Conservation (phyloP, 345 rosid genomes). For the Moringa oleifera region DNA sequence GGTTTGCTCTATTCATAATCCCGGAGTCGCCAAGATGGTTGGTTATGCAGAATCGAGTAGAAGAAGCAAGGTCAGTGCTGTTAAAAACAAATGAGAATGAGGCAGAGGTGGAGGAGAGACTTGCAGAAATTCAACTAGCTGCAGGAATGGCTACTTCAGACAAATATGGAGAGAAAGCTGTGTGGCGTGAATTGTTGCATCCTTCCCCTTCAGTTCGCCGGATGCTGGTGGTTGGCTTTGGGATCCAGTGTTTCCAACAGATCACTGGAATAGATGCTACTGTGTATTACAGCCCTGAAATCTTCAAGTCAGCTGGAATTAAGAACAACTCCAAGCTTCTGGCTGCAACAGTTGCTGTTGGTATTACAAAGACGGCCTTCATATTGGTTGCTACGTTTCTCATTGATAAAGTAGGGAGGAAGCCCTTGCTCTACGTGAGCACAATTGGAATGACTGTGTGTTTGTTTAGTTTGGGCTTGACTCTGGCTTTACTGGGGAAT, state of each 20-base stretch:
- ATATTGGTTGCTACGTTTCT: slow-evolving; percentile 64
- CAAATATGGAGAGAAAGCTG: slow-evolving; percentile 54
- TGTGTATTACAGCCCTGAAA: slow-evolving; percentile 81
- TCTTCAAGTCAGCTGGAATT: slow-evolving; percentile 61
- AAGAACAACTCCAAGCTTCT: slow-evolving; percentile 51
- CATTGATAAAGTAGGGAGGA: slow-evolving; percentile 63
- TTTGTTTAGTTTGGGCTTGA: slow-evolving; percentile 48
- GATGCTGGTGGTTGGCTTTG: slow-evolving; percentile 71
- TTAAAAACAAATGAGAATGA: slow-evolving; percentile 64
- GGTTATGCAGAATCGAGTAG: slow-evolving; percentile 69
- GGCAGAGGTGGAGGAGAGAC: slow-evolving; percentile 70
- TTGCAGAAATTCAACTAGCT: slow-evolving; percentile 63
- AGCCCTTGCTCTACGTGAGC: slow-evolving; percentile 75
- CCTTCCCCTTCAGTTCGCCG: slow-evolving; percentile 66
- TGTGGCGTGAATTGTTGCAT: slow-evolving; percentile 68
- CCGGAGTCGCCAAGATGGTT: slow-evolving; percentile 95
- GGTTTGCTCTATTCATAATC: slow-evolving; percentile 67
- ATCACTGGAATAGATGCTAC: slow-evolving; percentile 77
- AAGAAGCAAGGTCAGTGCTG: slow-evolving; percentile 71
- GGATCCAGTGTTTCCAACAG: slow-evolving; percentile 91
- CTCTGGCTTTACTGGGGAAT: slow-evolving; percentile 48
- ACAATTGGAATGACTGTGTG: slow-evolving; percentile 80
- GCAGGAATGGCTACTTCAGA: slow-evolving; percentile 39
- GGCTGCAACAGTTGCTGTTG: slow-evolving; percentile 73
- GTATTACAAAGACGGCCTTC: slow-evolving; percentile 57